Evolutionary conservation across 108 stramenopile species (phyloP).

Genomic region (Cyclostephanos invisitatus): DNA sequence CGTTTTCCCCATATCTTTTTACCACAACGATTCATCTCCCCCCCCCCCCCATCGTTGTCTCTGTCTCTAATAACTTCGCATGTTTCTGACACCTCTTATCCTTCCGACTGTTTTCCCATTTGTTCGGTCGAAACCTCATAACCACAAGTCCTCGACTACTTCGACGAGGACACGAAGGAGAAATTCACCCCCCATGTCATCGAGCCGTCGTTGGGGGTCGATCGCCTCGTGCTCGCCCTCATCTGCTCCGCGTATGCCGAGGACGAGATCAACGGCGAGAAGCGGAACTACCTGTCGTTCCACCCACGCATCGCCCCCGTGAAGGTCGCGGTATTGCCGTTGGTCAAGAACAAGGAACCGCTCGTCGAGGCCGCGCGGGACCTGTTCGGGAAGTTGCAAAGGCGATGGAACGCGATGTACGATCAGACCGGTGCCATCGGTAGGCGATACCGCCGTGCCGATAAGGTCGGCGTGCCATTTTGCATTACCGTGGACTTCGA

Average conservation of each 20-base stretch:
- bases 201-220: slow-evolving; percentile 95
- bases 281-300: slow-evolving; percentile 89
- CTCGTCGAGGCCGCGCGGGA: slow-evolving; percentile 76
- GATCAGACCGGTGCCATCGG: slow-evolving; percentile 94
- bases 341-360: slow-evolving; percentile 94
- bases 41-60: not conserved
- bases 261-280: slow-evolving; percentile 90
- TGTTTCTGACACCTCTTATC: no score
- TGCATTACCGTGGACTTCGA: slow-evolving; percentile 98
- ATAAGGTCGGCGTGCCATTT: slow-evolving; percentile 95
- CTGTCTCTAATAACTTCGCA: no score
- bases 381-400: slow-evolving; percentile 73
- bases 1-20: not conserved
- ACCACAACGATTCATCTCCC: not conserved
- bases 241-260: slow-evolving; percentile 93
- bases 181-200: slow-evolving; percentile 96
- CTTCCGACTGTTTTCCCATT: no score
- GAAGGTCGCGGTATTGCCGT: slow-evolving; percentile 93
- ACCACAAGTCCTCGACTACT: slow-evolving; percentile 83
- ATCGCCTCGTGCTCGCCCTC: slow-evolving; percentile 90
- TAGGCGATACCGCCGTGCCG: slow-evolving; percentile 88
- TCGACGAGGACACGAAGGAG: slow-evolving; percentile 88
- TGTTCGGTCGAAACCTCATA: not conserved
- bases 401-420: slow-evolving; percentile 82
- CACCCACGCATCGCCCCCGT: slow-evolving; percentile 93